Base-by-base conservation (phyloP, 2,329 filamentous ascomycete genomes). In the Exophiala xenobiotica region DNA sequence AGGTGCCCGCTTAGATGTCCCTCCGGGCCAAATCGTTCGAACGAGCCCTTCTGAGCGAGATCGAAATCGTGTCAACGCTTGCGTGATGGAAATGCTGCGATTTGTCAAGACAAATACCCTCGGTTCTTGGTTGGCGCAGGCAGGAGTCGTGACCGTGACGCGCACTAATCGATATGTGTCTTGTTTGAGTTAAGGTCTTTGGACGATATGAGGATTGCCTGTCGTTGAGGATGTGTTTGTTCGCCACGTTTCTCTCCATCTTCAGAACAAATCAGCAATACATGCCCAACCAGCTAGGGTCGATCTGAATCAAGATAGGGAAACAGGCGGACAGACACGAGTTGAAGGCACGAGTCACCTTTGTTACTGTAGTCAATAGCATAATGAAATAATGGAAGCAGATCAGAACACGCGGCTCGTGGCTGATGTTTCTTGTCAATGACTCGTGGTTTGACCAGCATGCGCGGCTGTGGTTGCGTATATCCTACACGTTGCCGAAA, bases 301-400 rank as follows among this genome's bases (percentile, higher is more conserved):
- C 18, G 22, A 20, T 22, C 11, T 26, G 40, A 7, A 24, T 14
- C 9, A 14, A 9, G 11, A 16, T 5, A 16, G 18, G 18, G 31
- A 14, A 9, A 35, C 3, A 35, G 18, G 7, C 5, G 31, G 11
- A 35, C 26, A 6, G 19, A 27, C n/a, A 16, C 40, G 16, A 43
- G n/a, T 27, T 14, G 22, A 43, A 16, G 7, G n/a, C 19, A 26
- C 22, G 40, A 26, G 22, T 26, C 22, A 27, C 14, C 18, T 35
- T 35, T 35, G 9, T 14, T 35, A 35, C 31, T 35, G 31, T 9
- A 35, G 31, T 35, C 31, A 35, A 8, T 35, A 5, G 31, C 16
- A 38, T 47, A 47, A 47, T 47, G 31, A 39, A 26, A 39, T 39
- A 39, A 47, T 39, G 33, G 45, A 47, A 40, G 29, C 16, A 47